These are phyloP conservation scores for Apiospora hydei DNA, from an alignment of 2,329 filamentous ascomycete species.

Conservation along the genomic window DNA sequence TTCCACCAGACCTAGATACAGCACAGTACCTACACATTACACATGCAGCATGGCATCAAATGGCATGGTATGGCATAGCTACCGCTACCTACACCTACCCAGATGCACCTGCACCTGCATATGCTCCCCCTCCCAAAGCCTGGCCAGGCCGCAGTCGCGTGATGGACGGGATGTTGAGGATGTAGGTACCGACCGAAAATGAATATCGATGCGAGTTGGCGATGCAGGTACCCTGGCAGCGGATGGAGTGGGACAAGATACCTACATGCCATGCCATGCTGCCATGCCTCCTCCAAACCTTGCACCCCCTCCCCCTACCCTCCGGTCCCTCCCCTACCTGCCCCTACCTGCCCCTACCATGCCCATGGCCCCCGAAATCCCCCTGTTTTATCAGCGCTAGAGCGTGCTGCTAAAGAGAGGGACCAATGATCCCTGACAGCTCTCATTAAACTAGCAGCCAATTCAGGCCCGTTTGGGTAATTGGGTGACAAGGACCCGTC, in stretches of 20 bases:
- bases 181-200: slow-evolving; percentile 16
- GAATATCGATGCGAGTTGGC: slow-evolving; percentile 20
- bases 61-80: no score
- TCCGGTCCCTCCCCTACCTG: background rate
- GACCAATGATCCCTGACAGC: slow-evolving; percentile 37
- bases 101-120: slow-evolving; percentile 1
- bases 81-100: background rate
- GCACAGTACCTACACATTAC: background rate
- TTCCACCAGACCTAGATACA: background rate
- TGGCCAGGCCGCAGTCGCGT: slow-evolving; percentile 5
- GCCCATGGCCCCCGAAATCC: background rate
- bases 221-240: slow-evolving; percentile 21
- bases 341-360: slow-evolving; percentile 1
- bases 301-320: background rate
- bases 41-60: background rate
- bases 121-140: background rate
- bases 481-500: slow-evolving; percentile 24
- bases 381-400: slow-evolving; percentile 21
- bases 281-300: background rate
- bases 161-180: background rate
- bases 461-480: slow-evolving; percentile 25
- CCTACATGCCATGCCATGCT: background rate
- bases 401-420: slow-evolving; percentile 17
- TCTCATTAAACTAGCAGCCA: slow-evolving; percentile 27
- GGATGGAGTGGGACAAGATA: slow-evolving; percentile 13